Base-by-base conservation (phyloP, 305 asterid species). In the Galium porrigens region DNA sequence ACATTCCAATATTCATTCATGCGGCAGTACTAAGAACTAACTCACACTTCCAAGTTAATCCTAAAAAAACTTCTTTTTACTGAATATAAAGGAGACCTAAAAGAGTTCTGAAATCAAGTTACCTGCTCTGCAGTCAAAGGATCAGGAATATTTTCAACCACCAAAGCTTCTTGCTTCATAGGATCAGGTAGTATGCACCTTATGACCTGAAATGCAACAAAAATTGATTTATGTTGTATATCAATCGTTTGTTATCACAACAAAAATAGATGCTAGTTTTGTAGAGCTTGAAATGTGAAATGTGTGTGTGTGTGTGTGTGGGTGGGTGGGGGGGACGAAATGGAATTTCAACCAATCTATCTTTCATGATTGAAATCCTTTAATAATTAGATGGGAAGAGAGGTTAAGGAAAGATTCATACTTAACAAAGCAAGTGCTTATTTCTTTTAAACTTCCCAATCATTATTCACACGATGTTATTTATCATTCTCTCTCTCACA, bases 71-170 rank as follows among this genome's bases (percentile, higher is more conserved):
- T 37, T 15, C n/a, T 5, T 25, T 57, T 17, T 60, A 34, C 33
- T 46, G 18, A 22, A 14, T 67, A 42, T 20, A 48, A 58, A 39
- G 18, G 6, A 64, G 10, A 17, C 12, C n/a, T 2, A 6, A 3
- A 63, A 30, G 48, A 29, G 1, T 4, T 48, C 22, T 48, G 27
- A 27, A 46, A 46, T 18, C 9, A 29, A 20, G 54, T 2, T 69
- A 92, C 99, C 99, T 92, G 96, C 68, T 92, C 99, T 72, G 97
- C 99, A 10, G 97, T 90, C 90, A 89, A 76, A 18, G 80, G 79
- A 83, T 92, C 97, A 54, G 88, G 91, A 33, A 79, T 68, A 69
- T 92, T 92, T 83, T 92, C 96, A 58, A 82, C 81, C 59, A 86
- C 76, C 57, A 89, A 84, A 68, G 85, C 78, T 74, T 92, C 95